A percentile compares a stretch with the other conserved stretches of the same genome.
Conservation (phyloP, 2,329 filamentous ascomycete genomes). For the Aspergillus piperis region DNA sequence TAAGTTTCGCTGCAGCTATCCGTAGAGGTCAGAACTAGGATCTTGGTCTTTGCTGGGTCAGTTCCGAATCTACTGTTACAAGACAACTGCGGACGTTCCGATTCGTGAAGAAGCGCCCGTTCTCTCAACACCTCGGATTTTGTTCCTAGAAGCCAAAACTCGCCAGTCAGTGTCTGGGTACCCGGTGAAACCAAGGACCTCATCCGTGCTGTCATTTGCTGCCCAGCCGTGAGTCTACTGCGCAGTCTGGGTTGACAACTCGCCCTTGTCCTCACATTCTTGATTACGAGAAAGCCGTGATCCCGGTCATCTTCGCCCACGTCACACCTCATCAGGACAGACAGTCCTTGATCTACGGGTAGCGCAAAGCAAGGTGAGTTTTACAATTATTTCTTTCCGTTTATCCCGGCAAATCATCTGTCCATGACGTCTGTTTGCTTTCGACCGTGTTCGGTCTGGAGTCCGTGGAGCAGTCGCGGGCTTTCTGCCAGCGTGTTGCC, state of each 20-base stretch:
- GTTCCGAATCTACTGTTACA: not conserved
- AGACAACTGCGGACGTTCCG: not conserved
- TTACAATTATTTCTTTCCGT: not conserved
- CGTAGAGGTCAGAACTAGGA: slow-evolving; percentile 14
- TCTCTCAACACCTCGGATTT: not conserved
- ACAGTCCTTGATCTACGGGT: not conserved
- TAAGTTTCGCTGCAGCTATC: slow-evolving; percentile 13
- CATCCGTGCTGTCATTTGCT: not conserved
- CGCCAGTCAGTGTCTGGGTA: not conserved
- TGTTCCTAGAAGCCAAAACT: not conserved
- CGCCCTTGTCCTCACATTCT: slow-evolving; percentile 17
- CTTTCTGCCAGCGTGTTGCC: not conserved
- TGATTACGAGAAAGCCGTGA: slow-evolving; percentile 12
- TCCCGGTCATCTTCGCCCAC: slow-evolving; percentile 6
- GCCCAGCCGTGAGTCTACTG: not conserved
- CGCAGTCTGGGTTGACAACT: not conserved
- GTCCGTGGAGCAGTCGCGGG: not conserved
- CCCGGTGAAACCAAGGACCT: not conserved
- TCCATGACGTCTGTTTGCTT: not conserved
- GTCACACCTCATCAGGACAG: not conserved
- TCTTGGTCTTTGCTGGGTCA: slow-evolving; percentile 12
- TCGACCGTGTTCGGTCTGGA: not conserved
- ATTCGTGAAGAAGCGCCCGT: not conserved
- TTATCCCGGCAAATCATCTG: not conserved
- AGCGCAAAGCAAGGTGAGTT: slow-evolving; percentile 1